These are phyloP conservation scores for Hordeum marinum DNA, from an alignment of 176 grass and related monocot species.

Conservation along the genomic window DNA sequence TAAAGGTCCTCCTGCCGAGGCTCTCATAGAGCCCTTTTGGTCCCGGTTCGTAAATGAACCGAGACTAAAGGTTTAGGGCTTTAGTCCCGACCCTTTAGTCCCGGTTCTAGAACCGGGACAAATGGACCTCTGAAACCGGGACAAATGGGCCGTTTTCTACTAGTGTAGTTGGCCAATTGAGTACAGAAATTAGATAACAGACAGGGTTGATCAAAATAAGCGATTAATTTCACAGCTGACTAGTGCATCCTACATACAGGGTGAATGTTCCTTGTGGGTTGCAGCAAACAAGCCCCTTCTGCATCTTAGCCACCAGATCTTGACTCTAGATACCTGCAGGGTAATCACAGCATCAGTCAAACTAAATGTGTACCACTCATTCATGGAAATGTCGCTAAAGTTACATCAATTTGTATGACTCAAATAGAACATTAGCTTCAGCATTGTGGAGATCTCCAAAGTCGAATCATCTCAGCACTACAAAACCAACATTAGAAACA, in stretches of 20 bases:
- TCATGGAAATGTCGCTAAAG: neutral
- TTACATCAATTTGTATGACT: neutral
- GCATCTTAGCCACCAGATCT: neutral
- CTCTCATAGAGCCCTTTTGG: no score
- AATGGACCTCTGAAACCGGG: no score
- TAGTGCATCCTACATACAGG: neutral
- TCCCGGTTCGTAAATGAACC: no score
- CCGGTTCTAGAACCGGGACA: no score
- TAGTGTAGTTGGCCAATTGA: neutral
- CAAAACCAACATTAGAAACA: neutral
- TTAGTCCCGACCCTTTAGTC: no score
- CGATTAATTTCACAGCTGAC: neutral
- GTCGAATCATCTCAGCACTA: neutral
- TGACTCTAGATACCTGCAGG: neutral
- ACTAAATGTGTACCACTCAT: neutral
- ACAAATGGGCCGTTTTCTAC: no score
- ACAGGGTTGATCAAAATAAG: neutral
- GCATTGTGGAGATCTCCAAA: neutral
- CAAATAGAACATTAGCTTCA: neutral
- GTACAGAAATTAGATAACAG: neutral
- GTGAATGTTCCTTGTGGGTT: neutral
- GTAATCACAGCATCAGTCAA: neutral
- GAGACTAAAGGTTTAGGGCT: no score
- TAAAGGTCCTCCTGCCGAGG: no score
- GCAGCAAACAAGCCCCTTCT: neutral